Base-by-base conservation (phyloP, 139 green algal species). In the Closterium sp. region DNA sequence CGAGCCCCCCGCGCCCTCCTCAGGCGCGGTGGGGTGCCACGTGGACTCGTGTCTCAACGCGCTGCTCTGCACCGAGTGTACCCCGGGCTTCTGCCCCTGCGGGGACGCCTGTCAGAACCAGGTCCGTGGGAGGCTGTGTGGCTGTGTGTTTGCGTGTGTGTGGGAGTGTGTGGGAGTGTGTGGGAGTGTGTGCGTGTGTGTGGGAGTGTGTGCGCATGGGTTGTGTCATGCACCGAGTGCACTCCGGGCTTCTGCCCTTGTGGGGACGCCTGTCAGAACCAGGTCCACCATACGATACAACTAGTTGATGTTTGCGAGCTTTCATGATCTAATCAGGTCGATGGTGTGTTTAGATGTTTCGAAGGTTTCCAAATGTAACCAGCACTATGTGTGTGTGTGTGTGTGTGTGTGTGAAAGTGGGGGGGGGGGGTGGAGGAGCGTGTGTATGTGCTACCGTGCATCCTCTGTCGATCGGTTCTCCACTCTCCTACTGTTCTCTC, bases 1-100 rank as follows among this genome's bases (percentile, higher is more conserved):
- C 96, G 95, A 96, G 17, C 92, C 31, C 13, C 85, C 85, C n/a
- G n/a, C 85, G 85, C 5, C 85, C 28, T 24, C 94, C 0, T 96
- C 93, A 85, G 88, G 31, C 92, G 96, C 31, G 3, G 19, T 7
- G 85, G 97, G 97, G 38, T 99, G 98, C 91, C 97, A 97, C 0
- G 93, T 95, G 2, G 95, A 98, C 84, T 11, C 30, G 89, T 99
- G 98, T 96, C 96, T 99, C 88, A 99, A 99, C 96, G 91, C 98
- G 9, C 96, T 98, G 94, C 96, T 99, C 17, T 97, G 97, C 93
- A 97, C 98, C 38, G 98, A 99, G 93, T 99, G 98, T 92, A 95
- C 96, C 31, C 92, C 95, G 89, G 97, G 96, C 22, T 98, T 97
- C 91, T 99, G 98, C 92, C 97, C 97, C 22, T 98, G 96, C 86